Base-by-base conservation (phyloP, 805 yeast genomes). In the Myxozyma melibiosi region DNA sequence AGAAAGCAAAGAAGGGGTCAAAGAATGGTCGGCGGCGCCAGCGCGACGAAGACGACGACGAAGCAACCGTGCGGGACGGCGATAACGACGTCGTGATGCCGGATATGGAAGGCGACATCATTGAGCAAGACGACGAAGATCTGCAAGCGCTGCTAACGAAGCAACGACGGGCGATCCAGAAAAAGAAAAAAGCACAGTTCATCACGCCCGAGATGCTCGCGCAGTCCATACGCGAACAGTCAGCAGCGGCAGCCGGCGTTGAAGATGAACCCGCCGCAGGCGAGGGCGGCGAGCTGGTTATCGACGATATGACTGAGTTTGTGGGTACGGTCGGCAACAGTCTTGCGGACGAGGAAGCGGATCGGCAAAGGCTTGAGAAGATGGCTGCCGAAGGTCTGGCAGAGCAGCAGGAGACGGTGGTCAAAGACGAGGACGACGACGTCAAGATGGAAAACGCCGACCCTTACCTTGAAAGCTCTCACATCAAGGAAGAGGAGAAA, bases 251-350 rank as follows among this genome's bases (percentile, higher is more conserved):
- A 13, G 61, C 66, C 1, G 60, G 62, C 13, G 24, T 65, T 44
- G 66, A 63, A 57, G 57, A 62, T 55, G 49, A 51, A 24, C 13
- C 5, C 6, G 55, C 35, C 14, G n/a, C 28, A 11, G 43, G 2
- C 18, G 51, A 35, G 14, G 44, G 60, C 66, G 67, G 48, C 4
- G 70, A 67, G 7, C 27, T 76, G 24, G 70, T 75, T 0, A 68
- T 78, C 24, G 79, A 80, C 62, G 79, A 74, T 24, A 79, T 79
- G 1, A 68, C 69, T 28, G 80, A 76, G 40, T 63, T 65, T 57
- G 63, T 65, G 8, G 53, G 51, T 16, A 53, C 58, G 2, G 48
- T 66, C 3, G 60, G 73, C 11, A 48, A 52, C 33, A 30, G 33
- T 18, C 9, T 34, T 9, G 46, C 41, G 5, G 46, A 52, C 7